These are phyloP conservation scores for Gossypium turneri DNA, from an alignment of 345 rosid genomes.

Conservation along the genomic window DNA sequence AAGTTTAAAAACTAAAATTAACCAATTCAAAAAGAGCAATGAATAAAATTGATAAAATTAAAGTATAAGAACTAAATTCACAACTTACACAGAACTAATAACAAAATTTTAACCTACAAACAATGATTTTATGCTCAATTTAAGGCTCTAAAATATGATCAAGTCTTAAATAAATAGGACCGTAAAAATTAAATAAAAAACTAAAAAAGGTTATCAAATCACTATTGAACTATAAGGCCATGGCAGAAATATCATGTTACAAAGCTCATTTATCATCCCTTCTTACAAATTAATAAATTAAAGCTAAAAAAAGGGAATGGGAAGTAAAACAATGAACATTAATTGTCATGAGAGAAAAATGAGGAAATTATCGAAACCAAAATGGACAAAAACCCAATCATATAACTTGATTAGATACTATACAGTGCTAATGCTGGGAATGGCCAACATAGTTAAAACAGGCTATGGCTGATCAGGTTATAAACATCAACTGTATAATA, in stretches of 20 bases:
- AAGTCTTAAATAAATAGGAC: background rate
- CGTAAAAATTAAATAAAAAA: background rate
- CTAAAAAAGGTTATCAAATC: background rate
- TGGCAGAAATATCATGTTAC: background rate
- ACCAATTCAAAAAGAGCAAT: no score
- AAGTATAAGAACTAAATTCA: no score
- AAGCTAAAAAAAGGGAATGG: background rate
- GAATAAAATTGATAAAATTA: no score
- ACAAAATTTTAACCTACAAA: background rate
- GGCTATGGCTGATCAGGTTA: slow-evolving; percentile 14
- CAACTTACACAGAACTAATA: no score
- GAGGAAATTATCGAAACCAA: no score
- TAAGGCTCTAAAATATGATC: background rate
- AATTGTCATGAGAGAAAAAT: background rate
- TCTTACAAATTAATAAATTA: background rate
- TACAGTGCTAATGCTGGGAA: slow-evolving; percentile 23
- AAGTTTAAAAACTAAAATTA: no score
- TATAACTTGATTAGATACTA: slow-evolving; percentile 15
- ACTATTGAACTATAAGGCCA: background rate
- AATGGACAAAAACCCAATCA: no score
- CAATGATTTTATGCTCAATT: background rate
- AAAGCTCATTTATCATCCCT: background rate
- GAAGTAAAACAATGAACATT: background rate
- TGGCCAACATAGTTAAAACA: background rate
- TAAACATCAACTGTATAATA: background rate